A percentile compares a stretch with the other conserved stretches of the same genome.
Conservation (phyloP, 2,329 filamentous ascomycete species). For the Pestalotiopsis sp. region DNA sequence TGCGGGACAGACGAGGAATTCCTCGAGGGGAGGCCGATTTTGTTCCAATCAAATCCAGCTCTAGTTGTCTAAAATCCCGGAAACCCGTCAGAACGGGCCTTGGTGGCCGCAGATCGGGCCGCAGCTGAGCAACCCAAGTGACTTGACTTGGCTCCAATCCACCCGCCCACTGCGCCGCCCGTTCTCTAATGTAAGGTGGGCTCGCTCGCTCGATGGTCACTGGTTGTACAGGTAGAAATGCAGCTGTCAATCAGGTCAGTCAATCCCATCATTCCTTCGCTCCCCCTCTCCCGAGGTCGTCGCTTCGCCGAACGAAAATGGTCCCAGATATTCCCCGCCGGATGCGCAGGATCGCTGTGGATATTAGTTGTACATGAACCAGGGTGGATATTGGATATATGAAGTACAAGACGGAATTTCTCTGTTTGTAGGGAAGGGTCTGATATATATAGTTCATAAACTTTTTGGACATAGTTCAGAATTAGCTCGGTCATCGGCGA, state of each 20-base stretch:
- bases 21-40: conserved; percentile 19
- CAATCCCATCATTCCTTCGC: background rate
- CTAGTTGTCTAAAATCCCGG: conserved; percentile 28
- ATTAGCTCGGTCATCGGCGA: no score
- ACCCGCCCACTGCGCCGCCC: background rate
- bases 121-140: conserved; percentile 33
- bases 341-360: background rate
- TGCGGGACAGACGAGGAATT: background rate
- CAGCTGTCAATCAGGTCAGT: background rate
- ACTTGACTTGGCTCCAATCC: conserved; percentile 21
- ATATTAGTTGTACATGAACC: background rate
- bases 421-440: no score
- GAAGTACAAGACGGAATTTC: no score
- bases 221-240: background rate
- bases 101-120: conserved; percentile 35
- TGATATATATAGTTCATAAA: no score
- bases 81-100: conserved; percentile 33
- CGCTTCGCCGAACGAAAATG: background rate
- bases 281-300: background rate
- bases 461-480: no score
- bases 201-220: background rate
- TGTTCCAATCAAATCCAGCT: conserved; percentile 30
- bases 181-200: background rate
- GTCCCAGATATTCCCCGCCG: background rate
- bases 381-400: background rate